Conservation (phyloP, 2,329 filamentous ascomycete species). For the Penicillium psychrosexuale region DNA sequence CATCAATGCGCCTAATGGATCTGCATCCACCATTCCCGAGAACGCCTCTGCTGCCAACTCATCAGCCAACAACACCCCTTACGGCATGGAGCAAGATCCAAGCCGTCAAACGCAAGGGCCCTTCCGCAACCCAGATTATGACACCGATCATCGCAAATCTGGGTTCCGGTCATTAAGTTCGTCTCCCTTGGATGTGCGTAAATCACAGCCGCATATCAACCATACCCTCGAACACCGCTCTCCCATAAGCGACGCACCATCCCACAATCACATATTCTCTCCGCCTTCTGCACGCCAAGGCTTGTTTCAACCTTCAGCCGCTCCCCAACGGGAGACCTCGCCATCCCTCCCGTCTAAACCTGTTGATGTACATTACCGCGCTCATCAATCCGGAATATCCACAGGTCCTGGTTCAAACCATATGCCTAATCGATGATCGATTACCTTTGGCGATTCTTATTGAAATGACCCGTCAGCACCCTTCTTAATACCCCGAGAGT, state of each 20-base stretch:
- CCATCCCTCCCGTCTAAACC: slow-evolving; percentile 31
- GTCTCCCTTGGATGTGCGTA: slow-evolving; percentile 41
- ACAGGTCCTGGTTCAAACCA: slow-evolving; percentile 31
- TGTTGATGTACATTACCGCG: slow-evolving; percentile 29
- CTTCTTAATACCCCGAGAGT: slow-evolving; percentile 6
- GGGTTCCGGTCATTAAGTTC: slow-evolving; percentile 39
- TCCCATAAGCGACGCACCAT: slow-evolving; percentile 15
- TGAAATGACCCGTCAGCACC: background rate
- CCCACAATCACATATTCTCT: slow-evolving; percentile 33
- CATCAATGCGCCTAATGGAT: slow-evolving; percentile 43
- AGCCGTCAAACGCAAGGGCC: slow-evolving; percentile 22
- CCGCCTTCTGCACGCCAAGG: slow-evolving; percentile 35
- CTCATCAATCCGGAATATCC: slow-evolving; percentile 29
- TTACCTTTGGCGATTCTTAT: background rate
- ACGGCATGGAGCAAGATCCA: slow-evolving; percentile 38
- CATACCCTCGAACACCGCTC: slow-evolving; percentile 28
- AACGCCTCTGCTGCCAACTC: slow-evolving; percentile 42
- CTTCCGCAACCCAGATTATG: slow-evolving; percentile 34
- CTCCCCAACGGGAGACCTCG: slow-evolving; percentile 32
- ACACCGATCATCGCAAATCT: slow-evolving; percentile 31
- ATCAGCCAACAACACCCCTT: slow-evolving; percentile 45
- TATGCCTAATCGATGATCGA: slow-evolving; percentile 32
- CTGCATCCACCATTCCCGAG: slow-evolving; percentile 48
- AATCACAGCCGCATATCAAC: slow-evolving; percentile 32
- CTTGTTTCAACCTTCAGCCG: slow-evolving; percentile 30